Evolutionary conservation across 495 filamentous ascomycete genomes (phyloP).

Genomic region (Hypoxylon crocopeplum): DNA sequence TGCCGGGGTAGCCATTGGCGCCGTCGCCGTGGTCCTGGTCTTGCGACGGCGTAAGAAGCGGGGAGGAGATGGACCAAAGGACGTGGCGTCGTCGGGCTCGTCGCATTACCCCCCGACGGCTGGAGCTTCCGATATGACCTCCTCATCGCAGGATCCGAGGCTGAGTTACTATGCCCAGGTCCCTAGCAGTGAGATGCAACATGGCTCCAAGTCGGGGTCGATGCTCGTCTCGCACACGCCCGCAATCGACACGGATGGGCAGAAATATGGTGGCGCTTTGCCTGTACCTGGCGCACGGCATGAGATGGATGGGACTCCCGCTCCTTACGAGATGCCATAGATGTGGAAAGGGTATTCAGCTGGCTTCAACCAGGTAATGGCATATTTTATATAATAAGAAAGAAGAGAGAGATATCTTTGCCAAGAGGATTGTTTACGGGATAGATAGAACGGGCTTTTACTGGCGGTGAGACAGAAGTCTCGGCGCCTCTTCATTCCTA

Average conservation of each 20-base stretch:
- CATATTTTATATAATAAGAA: slow-evolving; percentile 9
- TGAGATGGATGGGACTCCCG: slow-evolving; percentile 6
- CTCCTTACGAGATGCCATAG: slow-evolving; percentile 1
- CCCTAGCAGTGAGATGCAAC: neutral
- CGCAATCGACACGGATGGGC: neutral
- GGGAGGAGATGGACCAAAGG: neutral
- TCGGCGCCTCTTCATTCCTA: neutral
- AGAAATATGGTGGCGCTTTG: neutral
- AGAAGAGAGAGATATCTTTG: neutral
- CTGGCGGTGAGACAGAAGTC: neutral
- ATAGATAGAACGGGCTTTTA: neutral
- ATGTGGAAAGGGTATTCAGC: neutral
- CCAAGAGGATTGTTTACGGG: neutral
- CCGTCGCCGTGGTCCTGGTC: neutral
- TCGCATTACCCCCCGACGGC: slow-evolving; percentile 17
- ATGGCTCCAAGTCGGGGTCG: neutral
- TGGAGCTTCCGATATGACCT: neutral
- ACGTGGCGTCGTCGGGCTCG: slow-evolving; percentile 6
- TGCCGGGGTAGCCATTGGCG: slow-evolving; percentile 9
- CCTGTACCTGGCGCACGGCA: neutral
- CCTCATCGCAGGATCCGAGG: neutral
- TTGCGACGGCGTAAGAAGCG: slow-evolving; percentile 1
- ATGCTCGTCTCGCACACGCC: neutral
- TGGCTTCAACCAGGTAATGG: neutral
- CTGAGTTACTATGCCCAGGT: neutral